Conservation (phyloP, 495 filamentous ascomycete genomes). For the Bryoglossum gracile region DNA sequence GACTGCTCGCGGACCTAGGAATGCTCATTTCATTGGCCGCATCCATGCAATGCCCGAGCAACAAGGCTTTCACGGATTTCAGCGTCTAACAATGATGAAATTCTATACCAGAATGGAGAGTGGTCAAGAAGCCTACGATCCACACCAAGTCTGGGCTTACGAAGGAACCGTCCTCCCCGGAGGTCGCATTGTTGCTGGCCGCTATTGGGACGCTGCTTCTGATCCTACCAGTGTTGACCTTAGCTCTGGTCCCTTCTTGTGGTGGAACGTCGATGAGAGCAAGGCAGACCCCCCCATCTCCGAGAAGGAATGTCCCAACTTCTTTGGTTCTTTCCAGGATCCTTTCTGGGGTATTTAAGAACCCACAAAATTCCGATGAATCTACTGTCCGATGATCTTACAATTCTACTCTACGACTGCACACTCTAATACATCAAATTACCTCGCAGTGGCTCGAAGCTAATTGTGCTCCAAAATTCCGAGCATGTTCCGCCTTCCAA, state of each 20-base stretch:
- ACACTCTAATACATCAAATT: too few relatives aligned
- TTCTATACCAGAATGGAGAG: slow-evolving; percentile 7
- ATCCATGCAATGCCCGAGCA: slow-evolving; percentile 21
- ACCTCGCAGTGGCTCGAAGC: too few relatives aligned
- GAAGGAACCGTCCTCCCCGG: slow-evolving; percentile 47
- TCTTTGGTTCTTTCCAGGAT: too few relatives aligned
- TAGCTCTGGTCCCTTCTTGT: slow-evolving; percentile 45
- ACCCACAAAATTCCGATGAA: too few relatives aligned
- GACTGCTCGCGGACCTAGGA: slow-evolving; percentile 4
- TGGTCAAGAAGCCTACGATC: slow-evolving; percentile 4
- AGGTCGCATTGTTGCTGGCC: slow-evolving; percentile 36
- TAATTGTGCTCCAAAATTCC: too few relatives aligned
- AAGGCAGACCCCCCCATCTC: slow-evolving; percentile 2
- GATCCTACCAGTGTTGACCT: slow-evolving; percentile 15
- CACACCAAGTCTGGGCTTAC: slow-evolving; percentile 27
- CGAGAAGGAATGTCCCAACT: slow-evolving; percentile 9
- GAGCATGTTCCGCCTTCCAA: too few relatives aligned
- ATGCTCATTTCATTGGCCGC: slow-evolving; percentile 20
- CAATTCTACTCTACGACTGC: neutral
- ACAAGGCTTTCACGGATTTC: slow-evolving; percentile 21
- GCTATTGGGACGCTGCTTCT: slow-evolving; percentile 33
- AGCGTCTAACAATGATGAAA: slow-evolving; percentile 22
- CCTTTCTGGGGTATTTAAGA: too few relatives aligned
- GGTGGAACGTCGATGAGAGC: slow-evolving; percentile 40
- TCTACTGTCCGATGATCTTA: neutral